Evolutionary conservation across 2,329 filamentous ascomycete genomes (phyloP), one percentile per base, ranked within the genome.

Genomic region (Arthrobotrys sphaeroides): DNA sequence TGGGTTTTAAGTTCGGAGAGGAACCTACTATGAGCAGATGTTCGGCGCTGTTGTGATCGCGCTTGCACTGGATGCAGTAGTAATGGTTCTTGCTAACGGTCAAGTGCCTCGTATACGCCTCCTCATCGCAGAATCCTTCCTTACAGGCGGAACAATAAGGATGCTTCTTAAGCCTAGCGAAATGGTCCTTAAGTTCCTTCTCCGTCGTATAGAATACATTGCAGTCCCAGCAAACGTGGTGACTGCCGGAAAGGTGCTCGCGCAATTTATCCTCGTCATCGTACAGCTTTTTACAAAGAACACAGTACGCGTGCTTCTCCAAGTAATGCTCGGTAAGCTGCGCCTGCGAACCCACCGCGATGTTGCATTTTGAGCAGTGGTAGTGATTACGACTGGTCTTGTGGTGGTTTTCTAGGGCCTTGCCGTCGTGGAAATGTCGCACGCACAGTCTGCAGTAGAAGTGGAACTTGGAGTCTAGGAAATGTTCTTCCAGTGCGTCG

Each of bases 201-300:
- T 69, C 64, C 2, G 73, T 76, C 7, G 73, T 69, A 31, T 76
- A 76, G 22, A 76, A 76, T 2, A 76, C 73, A 47, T 76, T 70
- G 22, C 73, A 76, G 40, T 69, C 73, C 73, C 73, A 76, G 33
- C 73, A 76, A 18, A 68, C 65, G 45, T 76, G 55, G 20, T 76
- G 73, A 24, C 66, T 70, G 12, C 42, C 36, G 3, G 64, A 51
- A 10, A 76, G 49, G 36, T 76, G 73, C 13, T 69, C 73, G 24
- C 42, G 57, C 20, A 76, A 40, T 24, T 69, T 69, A 6, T 65
- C 57, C 26, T 76, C 73, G 36, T 70, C 36, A 13, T 76, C 73
- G 22, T 59, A 76, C 31, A 76, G 43, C 24, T 65, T 76, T 16
- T 57, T 36, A 31, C 73, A 76, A 6, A 76, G 65, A 20, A 76